A percentile compares a stretch with the other conserved stretches of the same genome.
These are phyloP conservation scores for Candida labiduridarum DNA, from an alignment of 1,139 yeast species.

Conservation along the genomic window DNA sequence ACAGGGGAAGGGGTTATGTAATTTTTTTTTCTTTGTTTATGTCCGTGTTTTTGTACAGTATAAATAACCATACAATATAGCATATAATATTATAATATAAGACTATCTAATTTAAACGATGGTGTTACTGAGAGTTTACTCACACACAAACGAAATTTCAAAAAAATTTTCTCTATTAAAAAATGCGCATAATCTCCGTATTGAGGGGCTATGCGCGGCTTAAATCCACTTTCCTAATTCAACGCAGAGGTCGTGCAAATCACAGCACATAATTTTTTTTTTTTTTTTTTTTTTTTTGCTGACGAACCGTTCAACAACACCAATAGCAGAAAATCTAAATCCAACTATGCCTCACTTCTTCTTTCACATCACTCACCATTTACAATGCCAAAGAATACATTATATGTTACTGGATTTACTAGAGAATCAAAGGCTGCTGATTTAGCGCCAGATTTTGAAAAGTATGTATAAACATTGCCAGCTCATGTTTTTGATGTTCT, in stretches of 20 bases:
- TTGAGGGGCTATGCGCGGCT: constrained; percentile 1
- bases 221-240: background rate
- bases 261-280: background rate
- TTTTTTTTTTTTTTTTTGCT: background rate
- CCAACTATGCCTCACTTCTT: background rate
- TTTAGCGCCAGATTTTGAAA: constrained; percentile 69
- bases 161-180: background rate
- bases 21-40: background rate
- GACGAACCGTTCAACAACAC: background rate
- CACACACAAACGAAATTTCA: background rate
- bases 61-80: background rate
- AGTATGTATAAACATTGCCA: constrained; percentile 44
- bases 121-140: background rate
- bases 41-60: background rate
- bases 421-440: constrained; percentile 65
- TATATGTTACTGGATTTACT: constrained; percentile 65
- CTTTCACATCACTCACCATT: background rate
- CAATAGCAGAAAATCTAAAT: background rate
- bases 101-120: too few relatives aligned
- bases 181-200: background rate
- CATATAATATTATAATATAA: background rate
- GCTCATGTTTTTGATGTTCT: constrained; percentile 5
- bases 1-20: background rate
- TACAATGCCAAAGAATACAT: constrained; percentile 55
- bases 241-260: background rate